Percentiles rank a stretch among this genome's conserved stretches.
Conservation (phyloP, 352 stramenopile genomes). For the Phytopythium ostracodes region DNA sequence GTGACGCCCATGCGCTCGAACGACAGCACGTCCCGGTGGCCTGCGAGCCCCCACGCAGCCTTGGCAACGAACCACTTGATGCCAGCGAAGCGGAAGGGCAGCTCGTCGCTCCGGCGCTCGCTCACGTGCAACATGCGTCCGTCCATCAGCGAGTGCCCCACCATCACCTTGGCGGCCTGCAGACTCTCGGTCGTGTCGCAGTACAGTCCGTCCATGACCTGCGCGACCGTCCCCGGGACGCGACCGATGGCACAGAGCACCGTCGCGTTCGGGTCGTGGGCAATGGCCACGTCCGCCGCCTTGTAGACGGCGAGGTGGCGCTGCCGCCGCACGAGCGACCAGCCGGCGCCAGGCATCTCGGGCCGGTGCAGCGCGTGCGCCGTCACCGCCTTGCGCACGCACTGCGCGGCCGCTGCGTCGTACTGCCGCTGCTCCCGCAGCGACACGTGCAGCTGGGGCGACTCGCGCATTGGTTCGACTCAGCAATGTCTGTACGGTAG, state of each 20-base stretch:
- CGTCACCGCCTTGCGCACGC: slow-evolving; percentile 1
- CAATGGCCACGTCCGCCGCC: neutral
- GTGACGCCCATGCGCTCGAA: slow-evolving; percentile 41
- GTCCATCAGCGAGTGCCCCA: slow-evolving; percentile 31
- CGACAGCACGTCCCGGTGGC: slow-evolving; percentile 32
- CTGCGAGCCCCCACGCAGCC: slow-evolving; percentile 22
- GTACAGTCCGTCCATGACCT: slow-evolving; percentile 47
- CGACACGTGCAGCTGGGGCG: neutral
- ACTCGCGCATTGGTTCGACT: neutral
- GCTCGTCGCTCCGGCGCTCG: slow-evolving; percentile 22
- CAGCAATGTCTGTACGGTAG: too few species aligned
- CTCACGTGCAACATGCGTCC: slow-evolving; percentile 25
- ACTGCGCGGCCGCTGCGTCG: slow-evolving; percentile 1
- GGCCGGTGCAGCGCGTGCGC: neutral
- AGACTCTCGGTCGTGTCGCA: slow-evolving; percentile 37
- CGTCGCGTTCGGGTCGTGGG: slow-evolving; percentile 29
- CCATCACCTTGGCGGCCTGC: slow-evolving; percentile 25
- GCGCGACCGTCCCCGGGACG: slow-evolving; percentile 27
- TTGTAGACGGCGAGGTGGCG: slow-evolving; percentile 8
- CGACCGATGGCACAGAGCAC: slow-evolving; percentile 32
- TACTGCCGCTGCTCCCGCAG: slow-evolving; percentile 1
- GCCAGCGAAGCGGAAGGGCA: slow-evolving; percentile 39
- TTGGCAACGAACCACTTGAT: slow-evolving; percentile 42
- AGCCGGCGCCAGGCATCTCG: slow-evolving; percentile 1
- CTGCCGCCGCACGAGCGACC: slow-evolving; percentile 7